phyloP scores from a whole-genome alignment of 2,329 filamentous ascomycete genomes.

The Colletotrichum sojae region DNA sequence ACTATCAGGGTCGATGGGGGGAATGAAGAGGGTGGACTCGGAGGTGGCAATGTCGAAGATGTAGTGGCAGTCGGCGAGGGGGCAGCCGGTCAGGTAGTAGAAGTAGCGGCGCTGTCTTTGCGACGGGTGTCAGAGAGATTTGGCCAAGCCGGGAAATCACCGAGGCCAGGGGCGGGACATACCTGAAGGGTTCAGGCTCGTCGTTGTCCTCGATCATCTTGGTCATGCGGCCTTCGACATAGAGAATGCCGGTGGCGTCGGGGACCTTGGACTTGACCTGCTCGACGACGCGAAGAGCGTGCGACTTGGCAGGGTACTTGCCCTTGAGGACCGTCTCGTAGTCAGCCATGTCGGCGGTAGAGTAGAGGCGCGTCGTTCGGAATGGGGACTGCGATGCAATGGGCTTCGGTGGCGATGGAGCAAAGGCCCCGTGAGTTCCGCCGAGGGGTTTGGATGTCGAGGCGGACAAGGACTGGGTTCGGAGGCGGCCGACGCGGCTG shows the following conservation, averaged over 20 bases:
- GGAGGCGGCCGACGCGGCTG: constrained; percentile 8
- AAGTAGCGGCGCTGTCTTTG: constrained; percentile 89
- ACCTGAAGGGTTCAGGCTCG: constrained; percentile 85
- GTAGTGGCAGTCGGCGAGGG: constrained; percentile 83
- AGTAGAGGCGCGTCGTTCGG: constrained; percentile 16
- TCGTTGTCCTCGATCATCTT: constrained; percentile 92
- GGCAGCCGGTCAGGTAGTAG: constrained; percentile 92
- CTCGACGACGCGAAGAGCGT: constrained; percentile 86
- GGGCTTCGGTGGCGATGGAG: constrained; percentile 7
- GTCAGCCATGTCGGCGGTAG: constrained; percentile 45
- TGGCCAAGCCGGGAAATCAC: not conserved
- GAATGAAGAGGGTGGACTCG: constrained; percentile 89
- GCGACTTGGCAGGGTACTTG: constrained; percentile 87
- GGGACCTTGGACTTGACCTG: constrained; percentile 79
- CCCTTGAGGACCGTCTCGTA: constrained; percentile 69
- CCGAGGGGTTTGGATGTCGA: constrained; percentile 22
- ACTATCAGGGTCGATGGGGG: constrained; percentile 86
- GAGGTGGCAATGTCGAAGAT: constrained; percentile 83
- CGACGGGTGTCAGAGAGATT: constrained; percentile 28
- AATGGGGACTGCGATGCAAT: not conserved
- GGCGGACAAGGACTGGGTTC: constrained; percentile 1
- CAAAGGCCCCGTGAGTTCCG: not conserved
- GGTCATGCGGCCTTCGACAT: constrained; percentile 88
- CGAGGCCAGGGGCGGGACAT: constrained; percentile 42
- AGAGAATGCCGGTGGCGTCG: constrained; percentile 79